A percentile compares a stretch with the other conserved stretches of the same genome.
Evolutionary conservation across 2,329 filamentous ascomycete genomes (phyloP).

Genomic region (Cercospora janseana): DNA sequence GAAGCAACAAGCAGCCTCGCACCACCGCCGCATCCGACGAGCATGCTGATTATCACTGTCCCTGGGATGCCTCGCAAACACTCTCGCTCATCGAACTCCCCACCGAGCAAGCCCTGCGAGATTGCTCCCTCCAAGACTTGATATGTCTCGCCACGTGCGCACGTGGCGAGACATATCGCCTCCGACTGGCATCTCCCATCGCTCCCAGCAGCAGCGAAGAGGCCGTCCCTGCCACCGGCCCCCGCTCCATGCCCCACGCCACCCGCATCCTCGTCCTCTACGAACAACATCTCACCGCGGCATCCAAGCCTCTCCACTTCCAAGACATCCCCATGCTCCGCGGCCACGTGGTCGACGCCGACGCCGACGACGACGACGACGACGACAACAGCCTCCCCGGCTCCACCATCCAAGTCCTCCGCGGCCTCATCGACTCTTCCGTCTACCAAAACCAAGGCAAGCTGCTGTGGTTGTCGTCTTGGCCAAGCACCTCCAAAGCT

Average conservation of each 20-base stretch:
- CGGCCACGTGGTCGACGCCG: no score
- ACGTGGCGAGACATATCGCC: slow-evolving; percentile 3
- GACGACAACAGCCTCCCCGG: background rate
- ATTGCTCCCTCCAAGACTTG: slow-evolving; percentile 6
- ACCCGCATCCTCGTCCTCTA: slow-evolving; percentile 13
- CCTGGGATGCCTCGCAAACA: slow-evolving; percentile 2
- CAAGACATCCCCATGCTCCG: slow-evolving; percentile 14
- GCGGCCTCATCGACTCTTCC: slow-evolving; percentile 6
- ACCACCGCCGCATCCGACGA: slow-evolving; percentile 1
- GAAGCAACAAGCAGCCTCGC: background rate
- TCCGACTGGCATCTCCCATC: slow-evolving; percentile 8
- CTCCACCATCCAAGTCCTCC: slow-evolving; percentile 4
- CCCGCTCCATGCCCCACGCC: background rate
- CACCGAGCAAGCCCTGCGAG: background rate
- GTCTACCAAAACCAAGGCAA: slow-evolving; percentile 13
- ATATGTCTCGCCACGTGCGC: background rate
- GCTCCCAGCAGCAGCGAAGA: background rate
- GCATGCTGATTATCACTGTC: slow-evolving; percentile 9
- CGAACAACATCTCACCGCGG: slow-evolving; percentile 9
- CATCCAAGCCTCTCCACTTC: background rate
- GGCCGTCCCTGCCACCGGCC: no score
- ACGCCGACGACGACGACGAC: background rate
- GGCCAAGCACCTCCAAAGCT: slow-evolving; percentile 10
- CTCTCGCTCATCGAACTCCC: slow-evolving; percentile 12
- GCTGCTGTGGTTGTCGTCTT: slow-evolving; percentile 14